Evolutionary conservation across 2,329 filamentous ascomycete genomes (phyloP).

Genomic region (Colletotrichum noveboracense): DNA sequence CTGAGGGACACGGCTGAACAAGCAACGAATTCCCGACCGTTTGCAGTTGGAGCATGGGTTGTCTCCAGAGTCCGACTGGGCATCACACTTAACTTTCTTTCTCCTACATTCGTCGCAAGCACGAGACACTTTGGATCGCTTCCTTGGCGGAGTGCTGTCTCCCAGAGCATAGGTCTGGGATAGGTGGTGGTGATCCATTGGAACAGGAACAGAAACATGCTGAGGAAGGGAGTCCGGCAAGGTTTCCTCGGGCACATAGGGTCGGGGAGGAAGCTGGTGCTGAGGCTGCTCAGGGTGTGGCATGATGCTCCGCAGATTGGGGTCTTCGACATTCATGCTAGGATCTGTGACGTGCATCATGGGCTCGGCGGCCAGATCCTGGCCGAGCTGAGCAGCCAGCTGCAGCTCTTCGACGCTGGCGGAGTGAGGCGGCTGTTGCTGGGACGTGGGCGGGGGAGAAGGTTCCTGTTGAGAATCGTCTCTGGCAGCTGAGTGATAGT

Average conservation of each 20-base stretch:
- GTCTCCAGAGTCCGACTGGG: constrained; percentile 73
- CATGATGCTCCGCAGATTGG: constrained; percentile 48
- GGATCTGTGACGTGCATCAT: constrained; percentile 55
- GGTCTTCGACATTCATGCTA: constrained; percentile 48
- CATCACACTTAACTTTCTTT: constrained; percentile 91
- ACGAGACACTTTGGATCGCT: constrained; percentile 84
- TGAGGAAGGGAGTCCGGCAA: constrained; percentile 40
- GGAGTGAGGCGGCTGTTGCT: constrained; percentile 46
- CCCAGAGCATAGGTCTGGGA: constrained; percentile 46
- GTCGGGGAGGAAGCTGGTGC: constrained; percentile 23
- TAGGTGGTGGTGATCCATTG: constrained; percentile 39
- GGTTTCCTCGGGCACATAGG: constrained; percentile 42
- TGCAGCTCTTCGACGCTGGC: constrained; percentile 62
- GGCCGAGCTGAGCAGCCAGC: constrained; percentile 62
- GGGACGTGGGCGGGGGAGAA: constrained; percentile 40
- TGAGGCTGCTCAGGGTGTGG: constrained; percentile 40
- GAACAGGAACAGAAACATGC: constrained; percentile 27
- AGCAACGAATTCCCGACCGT: constrained; percentile 75
- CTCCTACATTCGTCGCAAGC: constrained; percentile 89
- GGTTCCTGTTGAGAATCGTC: constrained; percentile 24
- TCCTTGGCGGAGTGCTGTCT: constrained; percentile 71
- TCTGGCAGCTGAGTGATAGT: constrained; percentile 26
- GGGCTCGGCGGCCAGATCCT: constrained; percentile 53
- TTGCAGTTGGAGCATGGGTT: constrained; percentile 83
- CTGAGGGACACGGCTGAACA: constrained; percentile 87